Conservation (phyloP, 495 filamentous ascomycete genomes). For the Pseudomonodictys pantanalensis region DNA sequence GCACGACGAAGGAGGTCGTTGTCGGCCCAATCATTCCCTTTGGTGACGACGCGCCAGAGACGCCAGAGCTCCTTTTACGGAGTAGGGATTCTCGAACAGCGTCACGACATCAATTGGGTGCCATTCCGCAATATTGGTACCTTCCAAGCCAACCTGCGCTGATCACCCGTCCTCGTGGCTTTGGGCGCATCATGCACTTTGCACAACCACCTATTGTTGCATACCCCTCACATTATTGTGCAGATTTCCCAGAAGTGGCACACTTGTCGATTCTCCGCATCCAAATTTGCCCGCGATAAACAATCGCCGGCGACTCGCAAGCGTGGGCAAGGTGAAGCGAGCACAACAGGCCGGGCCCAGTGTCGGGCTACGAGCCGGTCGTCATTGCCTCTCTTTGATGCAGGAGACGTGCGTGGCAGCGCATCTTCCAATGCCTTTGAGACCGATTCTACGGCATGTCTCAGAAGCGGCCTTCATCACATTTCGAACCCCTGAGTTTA, state of each 20-base stretch:
- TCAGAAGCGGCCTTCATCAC: slow-evolving; percentile 23
- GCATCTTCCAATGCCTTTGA: slow-evolving; percentile 22
- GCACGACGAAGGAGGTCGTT: too few relatives aligned
- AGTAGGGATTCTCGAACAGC: not conserved
- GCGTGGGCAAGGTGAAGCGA: slow-evolving; percentile 30
- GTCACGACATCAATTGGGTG: slow-evolving; percentile 7
- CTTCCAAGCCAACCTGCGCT: slow-evolving; percentile 8
- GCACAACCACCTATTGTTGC: slow-evolving; percentile 12
- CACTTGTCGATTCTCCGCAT: not conserved
- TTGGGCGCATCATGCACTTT: slow-evolving; percentile 28
- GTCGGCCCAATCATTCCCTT: too few relatives aligned
- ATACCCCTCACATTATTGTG: slow-evolving; percentile 5
- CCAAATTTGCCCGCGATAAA: not conserved
- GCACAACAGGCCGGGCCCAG: slow-evolving; percentile 8
- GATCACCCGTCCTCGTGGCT: slow-evolving; percentile 36
- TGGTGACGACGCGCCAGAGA: too few relatives aligned
- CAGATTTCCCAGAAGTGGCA: slow-evolving; percentile 25
- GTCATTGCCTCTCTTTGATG: slow-evolving; percentile 1
- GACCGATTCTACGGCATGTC: slow-evolving; percentile 16
- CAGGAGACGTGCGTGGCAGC: slow-evolving; percentile 29
- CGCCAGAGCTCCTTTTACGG: too few relatives aligned
- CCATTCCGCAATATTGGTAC: slow-evolving; percentile 33
- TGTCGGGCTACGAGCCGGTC: slow-evolving; percentile 9
- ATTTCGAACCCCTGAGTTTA: slow-evolving; percentile 30
- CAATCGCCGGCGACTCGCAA: slow-evolving; percentile 3